These are phyloP conservation scores for Anisodus acutangulus DNA, from an alignment of 257 asterid genomes.

Conservation along the genomic window DNA sequence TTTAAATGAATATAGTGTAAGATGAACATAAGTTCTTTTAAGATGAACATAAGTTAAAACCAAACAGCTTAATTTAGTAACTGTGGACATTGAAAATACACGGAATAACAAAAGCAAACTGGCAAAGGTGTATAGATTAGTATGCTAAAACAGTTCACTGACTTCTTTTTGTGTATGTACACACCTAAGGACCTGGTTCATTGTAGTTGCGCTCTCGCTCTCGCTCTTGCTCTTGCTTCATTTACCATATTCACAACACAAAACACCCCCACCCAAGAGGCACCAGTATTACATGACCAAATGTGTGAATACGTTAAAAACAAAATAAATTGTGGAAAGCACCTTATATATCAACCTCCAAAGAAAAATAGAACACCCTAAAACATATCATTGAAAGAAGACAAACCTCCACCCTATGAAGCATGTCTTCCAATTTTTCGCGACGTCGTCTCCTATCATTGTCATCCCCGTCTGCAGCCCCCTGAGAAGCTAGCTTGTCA, in stretches of 20 bases:
- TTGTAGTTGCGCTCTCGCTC: too few species aligned
- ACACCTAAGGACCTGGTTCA: neutral
- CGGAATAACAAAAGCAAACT: neutral
- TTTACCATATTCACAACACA: neutral
- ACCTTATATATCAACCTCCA: conserved; percentile 15
- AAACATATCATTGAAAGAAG: conserved; percentile 30
- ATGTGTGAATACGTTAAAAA: neutral
- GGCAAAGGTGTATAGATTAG: neutral
- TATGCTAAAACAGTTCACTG: neutral
- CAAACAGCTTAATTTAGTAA: neutral
- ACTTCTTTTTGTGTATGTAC: neutral
- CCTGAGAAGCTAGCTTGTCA: conserved; percentile 78
- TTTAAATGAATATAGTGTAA: neutral
- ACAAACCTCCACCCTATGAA: conserved; percentile 83
- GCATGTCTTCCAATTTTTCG: conserved; percentile 75
- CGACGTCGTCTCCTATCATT: conserved; percentile 84
- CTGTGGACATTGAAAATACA: neutral
- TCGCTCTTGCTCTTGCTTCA: too few species aligned
- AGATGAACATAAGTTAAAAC: neutral
- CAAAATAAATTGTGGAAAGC: neutral
- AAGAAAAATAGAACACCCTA: conserved; percentile 18
- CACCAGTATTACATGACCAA: conserved; percentile 22
- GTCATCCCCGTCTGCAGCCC: conserved; percentile 85
- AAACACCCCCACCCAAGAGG: neutral
- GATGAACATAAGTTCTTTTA: neutral